A percentile compares a stretch with the other conserved stretches of the same genome.
phyloP scores from a whole-genome alignment of 345 rosid species.

The Geranium brycei region DNA sequence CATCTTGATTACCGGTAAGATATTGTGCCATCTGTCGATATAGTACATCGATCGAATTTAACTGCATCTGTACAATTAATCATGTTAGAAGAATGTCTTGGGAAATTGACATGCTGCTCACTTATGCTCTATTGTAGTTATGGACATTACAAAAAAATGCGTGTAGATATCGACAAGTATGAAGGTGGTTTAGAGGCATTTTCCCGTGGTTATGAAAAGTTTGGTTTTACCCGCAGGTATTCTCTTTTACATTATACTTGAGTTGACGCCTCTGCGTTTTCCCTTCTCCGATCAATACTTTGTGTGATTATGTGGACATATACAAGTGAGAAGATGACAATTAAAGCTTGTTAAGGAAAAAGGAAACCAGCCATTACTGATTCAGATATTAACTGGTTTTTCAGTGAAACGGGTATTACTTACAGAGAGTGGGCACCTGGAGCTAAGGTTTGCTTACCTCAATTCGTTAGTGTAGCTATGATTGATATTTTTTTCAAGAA shows the following conservation, averaged over 20 bases:
- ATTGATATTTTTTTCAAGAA: background rate
- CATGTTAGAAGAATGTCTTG: background rate
- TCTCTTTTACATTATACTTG: background rate
- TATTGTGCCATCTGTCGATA: background rate
- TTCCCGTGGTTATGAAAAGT: conserved; percentile 85
- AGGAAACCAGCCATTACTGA: conserved; percentile 21
- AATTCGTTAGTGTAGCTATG: conserved; percentile 5
- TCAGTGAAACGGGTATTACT: conserved; percentile 75
- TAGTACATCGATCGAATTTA: background rate
- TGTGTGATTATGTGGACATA: background rate
- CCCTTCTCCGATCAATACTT: background rate
- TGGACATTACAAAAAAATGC: conserved; percentile 50
- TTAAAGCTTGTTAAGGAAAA: background rate
- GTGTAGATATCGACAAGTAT: conserved; percentile 53
- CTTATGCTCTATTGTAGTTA: conserved; percentile 28
- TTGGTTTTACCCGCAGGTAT: conserved; percentile 82
- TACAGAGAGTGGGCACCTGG: conserved; percentile 99
- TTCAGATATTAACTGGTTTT: conserved; percentile 19
- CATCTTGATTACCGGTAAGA: conserved; percentile 86
- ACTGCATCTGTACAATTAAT: background rate
- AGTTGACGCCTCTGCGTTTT: background rate
- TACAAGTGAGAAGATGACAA: background rate
- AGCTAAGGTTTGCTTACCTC: conserved; percentile 62
- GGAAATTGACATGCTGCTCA: background rate
- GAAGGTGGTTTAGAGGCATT: conserved; percentile 90